Conservation (phyloP, 2,329 filamentous ascomycete genomes). For the Monilinia vaccinii-corymbosi region DNA sequence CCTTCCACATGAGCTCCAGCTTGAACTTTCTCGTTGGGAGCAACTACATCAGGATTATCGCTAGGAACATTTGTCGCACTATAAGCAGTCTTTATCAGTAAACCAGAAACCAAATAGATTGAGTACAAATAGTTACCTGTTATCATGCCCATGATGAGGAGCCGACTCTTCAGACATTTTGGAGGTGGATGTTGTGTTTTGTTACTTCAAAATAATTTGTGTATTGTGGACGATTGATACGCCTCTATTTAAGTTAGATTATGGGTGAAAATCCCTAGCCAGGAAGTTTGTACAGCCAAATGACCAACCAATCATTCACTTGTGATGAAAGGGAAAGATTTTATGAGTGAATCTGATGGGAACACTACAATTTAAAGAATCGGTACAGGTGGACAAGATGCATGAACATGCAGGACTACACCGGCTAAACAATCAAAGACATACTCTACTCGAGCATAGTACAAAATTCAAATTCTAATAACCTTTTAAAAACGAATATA, state of each 20-base stretch:
- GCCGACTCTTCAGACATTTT: constrained; percentile 1
- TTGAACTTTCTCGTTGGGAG: background rate
- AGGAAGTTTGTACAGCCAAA: background rate
- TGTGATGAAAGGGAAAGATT: background rate
- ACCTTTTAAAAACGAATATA: too few species aligned
- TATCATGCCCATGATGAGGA: background rate
- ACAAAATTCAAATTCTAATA: too few species aligned
- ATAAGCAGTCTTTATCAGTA: background rate
- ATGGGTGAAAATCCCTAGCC: background rate
- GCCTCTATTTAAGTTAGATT: background rate
- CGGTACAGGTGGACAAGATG: background rate
- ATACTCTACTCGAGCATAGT: too few species aligned
- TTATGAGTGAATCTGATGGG: background rate
- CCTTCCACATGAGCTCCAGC: background rate
- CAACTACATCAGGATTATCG: background rate
- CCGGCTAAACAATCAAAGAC: too few species aligned
- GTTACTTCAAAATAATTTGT: background rate
- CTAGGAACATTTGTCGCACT: background rate
- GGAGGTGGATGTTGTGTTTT: background rate
- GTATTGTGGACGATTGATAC: background rate
- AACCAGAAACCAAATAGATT: background rate
- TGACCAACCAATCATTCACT: background rate
- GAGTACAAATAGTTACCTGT: background rate
- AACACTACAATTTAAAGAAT: background rate
- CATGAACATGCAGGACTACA: background rate